Percentiles rank a stretch among this genome's conserved stretches.
phyloP scores from a whole-genome alignment of 345 rosid genomes.

The Orychophragmus violaceus region DNA sequence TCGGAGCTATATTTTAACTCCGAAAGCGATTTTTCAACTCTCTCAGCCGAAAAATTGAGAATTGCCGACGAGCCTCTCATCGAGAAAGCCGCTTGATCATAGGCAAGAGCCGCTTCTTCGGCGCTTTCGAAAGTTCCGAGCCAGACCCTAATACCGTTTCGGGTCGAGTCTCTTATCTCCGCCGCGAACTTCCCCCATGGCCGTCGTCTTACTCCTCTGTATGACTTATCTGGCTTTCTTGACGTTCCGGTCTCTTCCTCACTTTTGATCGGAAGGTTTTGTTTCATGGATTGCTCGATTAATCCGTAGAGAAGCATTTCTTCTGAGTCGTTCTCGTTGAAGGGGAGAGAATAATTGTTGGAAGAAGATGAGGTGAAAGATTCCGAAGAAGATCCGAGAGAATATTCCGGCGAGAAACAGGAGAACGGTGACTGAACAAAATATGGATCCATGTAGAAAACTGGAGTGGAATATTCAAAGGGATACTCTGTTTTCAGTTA shows the following conservation, averaged over 20 bases:
- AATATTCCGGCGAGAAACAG: conserved; percentile 59
- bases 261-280: background rate
- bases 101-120: conserved; percentile 70
- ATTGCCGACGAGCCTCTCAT: conserved; percentile 58
- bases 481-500: conserved; percentile 24
- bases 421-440: conserved; percentile 40
- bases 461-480: background rate
- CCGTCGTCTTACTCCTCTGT: conserved; percentile 64
- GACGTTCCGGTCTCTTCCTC: conserved; percentile 22
- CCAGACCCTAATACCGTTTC: conserved; percentile 62
- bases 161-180: conserved; percentile 66
- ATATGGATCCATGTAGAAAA: conserved; percentile 38
- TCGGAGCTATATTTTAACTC: conserved; percentile 46
- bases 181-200: conserved; percentile 87
- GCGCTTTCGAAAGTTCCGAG: conserved; percentile 71
- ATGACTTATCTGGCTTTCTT: conserved; percentile 43
- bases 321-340: conserved; percentile 86
- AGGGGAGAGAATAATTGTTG: conserved; percentile 48
- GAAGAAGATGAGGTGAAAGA: conserved; percentile 32
- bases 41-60: conserved; percentile 64
- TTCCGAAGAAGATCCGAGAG: conserved; percentile 47
- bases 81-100: conserved; percentile 67
- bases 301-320: conserved; percentile 82
- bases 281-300: conserved; percentile 36
- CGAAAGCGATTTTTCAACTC: conserved; percentile 54